Base-by-base conservation (phyloP, 441 rosid genomes). In the Pelargonium cotyledonis region DNA sequence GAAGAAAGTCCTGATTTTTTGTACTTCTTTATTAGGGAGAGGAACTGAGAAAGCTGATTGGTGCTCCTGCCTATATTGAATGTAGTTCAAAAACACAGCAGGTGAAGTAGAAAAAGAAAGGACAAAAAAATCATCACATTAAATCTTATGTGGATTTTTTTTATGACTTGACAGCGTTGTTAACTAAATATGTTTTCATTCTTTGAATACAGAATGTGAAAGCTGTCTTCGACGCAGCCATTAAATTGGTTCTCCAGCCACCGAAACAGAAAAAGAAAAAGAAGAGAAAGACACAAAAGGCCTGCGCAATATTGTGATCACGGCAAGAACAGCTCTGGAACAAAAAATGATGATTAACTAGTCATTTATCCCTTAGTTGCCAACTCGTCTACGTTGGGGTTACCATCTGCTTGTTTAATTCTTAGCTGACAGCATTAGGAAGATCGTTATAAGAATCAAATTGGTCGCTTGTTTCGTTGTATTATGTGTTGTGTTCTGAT, bases 31-130 rank as follows among this genome's bases (percentile, higher is more conserved):
- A 8, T 61, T 67, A 82, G 96, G 98, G 98, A 19, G 98, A 93
- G 77, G 98, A 93, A 68, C 78, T 93, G 73, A 88, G 86, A 73
- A 93, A 90, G 86, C 69, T 85, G 35, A 84, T 89, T 19, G 96
- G 92, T 0, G 96, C 97, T 19, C 85, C 94, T 72, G 80, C 86
- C 74, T 90, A 92, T 79, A 85, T 89, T 0, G 98, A 92, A 75
- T 92, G 97, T 64, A 92, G 98, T 79, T 90, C 98, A 68, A 90
- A 90, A 72, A 92, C 98, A 18, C 98, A 92, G 67, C 98, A 88
- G 97, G 98, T 90, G 68, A 23, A 21, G 31, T 0, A 23, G 26
- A 23, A 23, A 23, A 23, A 23, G 26, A 23, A 23, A 23, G 2
- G 26, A 23, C 26, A 23, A 29, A 65, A 63, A 62, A 46, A 5